Evolutionary conservation across 2,329 filamentous ascomycete genomes (phyloP), one percentile per base, ranked within the genome.

Genomic region (Colletotrichum lentis): DNA sequence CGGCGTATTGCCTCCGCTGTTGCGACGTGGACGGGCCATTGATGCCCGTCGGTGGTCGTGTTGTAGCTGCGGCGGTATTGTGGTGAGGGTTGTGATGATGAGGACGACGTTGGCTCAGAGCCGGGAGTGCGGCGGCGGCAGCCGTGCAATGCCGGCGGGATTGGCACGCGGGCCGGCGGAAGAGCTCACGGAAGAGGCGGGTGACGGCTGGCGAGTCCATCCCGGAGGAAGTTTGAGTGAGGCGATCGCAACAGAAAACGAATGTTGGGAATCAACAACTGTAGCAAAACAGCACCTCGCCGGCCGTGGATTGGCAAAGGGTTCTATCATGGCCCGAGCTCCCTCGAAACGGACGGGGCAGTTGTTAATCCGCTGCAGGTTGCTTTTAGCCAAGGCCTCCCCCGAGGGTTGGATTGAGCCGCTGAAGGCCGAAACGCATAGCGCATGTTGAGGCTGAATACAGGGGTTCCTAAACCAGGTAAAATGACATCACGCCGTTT

Each of bases 131-230:
- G 74, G 74, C 67, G 75, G 76, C 62, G 79, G 60, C 60, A 24
- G 49, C 41, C 1, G 62, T 68, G 50, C 62, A 69, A 46, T 66
- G 81, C 62, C 83, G 81, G 72, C 85, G 78, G 62, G 83, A 82
- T 74, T 86, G 84, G 76, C 90, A 91, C 57, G 88, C 84, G 55
- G 88, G 87, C 75, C 94, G 92, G 52, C 88, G 88, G 74, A 97
- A 96, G 49, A 98, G 87, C 82, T 93, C 92, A 74, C 91, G 88
- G 75, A 97, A 95, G 76, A 97, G 85, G 76, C 90, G 91, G 56
- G 88, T 88, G 72, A 94, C 85, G 70, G 92, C 83, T 67, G 91
- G 90, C 20, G 92, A 94, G 81, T 97, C 94, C 94, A 97, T 97
- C 72, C 72, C 72, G 58, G 37, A 43, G 46, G 6, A 6, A 14